Evolutionary conservation across 139 green algal genomes (phyloP).

Genomic region (Haematococcus lacustris): DNA sequence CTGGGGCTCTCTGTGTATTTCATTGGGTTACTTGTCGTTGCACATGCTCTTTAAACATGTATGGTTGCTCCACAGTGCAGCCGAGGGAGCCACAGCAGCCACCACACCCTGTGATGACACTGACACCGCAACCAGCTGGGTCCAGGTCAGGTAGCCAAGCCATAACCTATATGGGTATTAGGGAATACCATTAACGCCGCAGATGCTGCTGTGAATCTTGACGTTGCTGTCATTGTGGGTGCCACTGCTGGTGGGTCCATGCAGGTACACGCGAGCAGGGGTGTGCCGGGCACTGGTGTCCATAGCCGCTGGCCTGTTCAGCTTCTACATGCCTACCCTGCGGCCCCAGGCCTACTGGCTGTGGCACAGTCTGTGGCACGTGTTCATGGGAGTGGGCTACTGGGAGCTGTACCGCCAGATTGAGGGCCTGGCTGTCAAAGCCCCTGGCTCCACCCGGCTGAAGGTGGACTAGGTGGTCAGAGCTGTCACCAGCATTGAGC

Average conservation of each 20-base stretch:
- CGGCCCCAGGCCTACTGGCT: neutral
- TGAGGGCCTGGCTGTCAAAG: too few species aligned
- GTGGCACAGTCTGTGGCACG: constrained; percentile 4
- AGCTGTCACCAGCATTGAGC: too few species aligned
- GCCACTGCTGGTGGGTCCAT: neutral
- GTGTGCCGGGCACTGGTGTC: neutral
- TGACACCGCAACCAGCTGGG: neutral
- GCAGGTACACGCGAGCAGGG: neutral
- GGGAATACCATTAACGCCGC: neutral
- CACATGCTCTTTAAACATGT: too few species aligned
- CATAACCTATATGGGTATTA: neutral
- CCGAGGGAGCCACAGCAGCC: neutral
- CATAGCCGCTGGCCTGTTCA: neutral
- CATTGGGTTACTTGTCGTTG: too few species aligned
- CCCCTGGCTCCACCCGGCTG: too few species aligned
- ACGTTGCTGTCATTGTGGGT: neutral
- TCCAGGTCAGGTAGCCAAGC: neutral
- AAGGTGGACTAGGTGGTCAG: too few species aligned
- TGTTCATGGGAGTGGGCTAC: constrained; percentile 1
- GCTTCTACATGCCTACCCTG: neutral
- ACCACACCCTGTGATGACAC: neutral
- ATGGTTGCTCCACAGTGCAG: too few species aligned
- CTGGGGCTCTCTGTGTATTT: too few species aligned
- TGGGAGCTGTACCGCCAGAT: constrained; percentile 2
- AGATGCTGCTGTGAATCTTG: neutral